Evolutionary conservation across 306 rosid species (phyloP).

Genomic region (Prosopis cineraria): DNA sequence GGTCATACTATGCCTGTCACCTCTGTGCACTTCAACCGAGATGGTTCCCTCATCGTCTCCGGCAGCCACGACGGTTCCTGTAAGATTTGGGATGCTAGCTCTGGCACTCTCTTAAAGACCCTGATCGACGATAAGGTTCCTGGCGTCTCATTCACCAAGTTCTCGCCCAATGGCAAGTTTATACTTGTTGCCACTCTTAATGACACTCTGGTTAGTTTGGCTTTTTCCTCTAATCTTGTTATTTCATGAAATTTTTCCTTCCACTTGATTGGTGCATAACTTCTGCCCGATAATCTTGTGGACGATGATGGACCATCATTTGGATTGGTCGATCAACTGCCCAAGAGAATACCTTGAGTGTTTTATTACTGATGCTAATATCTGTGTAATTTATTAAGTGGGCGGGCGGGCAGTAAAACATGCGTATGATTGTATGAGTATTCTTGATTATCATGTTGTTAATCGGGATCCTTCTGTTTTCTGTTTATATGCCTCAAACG

Average conservation of each 20-base stretch:
- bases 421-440: not conserved
- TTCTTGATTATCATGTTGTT: not conserved
- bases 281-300: not conserved
- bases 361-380: not conserved
- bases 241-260: not conserved
- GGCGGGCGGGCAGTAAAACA: not conserved
- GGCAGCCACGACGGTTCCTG: conserved; percentile 91
- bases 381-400: not conserved
- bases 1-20: conserved; percentile 86
- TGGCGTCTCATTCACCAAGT: conserved; percentile 78
- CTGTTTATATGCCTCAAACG: not conserved
- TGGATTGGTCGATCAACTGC: not conserved
- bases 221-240: not conserved
- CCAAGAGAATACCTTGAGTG: not conserved
- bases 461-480: not conserved
- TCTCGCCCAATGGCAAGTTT: conserved; percentile 94
- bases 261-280: not conserved
- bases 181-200: conserved; percentile 91
- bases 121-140: conserved; percentile 78
- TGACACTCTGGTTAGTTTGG: conserved; percentile 75
- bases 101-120: conserved; percentile 57
- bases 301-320: not conserved
- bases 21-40: conserved; percentile 85
- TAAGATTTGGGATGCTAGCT: conserved; percentile 80
- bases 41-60: conserved; percentile 85